Evolutionary conservation across 805 yeast genomes (phyloP).

Genomic region (Yamadazyma phyllophila): DNA sequence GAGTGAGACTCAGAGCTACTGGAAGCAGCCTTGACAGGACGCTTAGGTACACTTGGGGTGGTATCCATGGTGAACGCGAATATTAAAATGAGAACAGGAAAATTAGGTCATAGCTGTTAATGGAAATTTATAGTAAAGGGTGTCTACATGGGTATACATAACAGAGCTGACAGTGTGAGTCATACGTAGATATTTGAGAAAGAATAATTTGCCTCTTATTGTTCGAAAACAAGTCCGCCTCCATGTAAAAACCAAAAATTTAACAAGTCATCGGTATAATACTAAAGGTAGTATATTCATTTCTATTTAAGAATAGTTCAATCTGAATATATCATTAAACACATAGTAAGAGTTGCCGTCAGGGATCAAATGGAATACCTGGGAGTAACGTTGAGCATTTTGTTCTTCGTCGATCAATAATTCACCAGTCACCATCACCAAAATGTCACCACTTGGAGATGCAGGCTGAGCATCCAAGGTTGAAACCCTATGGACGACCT

Average conservation of each 20-base stretch:
- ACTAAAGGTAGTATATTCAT: background rate
- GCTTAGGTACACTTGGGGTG: slow-evolving; percentile 6
- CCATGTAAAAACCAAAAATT: background rate
- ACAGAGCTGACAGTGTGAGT: too few species aligned
- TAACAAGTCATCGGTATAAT: background rate
- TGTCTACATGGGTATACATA: too few species aligned
- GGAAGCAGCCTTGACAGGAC: slow-evolving; percentile 2
- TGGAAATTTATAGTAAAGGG: too few species aligned
- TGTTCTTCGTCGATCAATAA: slow-evolving; percentile 89
- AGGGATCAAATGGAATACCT: slow-evolving; percentile 94
- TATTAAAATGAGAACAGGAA: background rate
- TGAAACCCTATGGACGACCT: slow-evolving; percentile 89
- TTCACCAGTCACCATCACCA: slow-evolving; percentile 98
- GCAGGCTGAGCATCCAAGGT: slow-evolving; percentile 99
- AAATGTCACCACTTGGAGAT: slow-evolving; percentile 84
- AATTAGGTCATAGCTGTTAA: too few species aligned
- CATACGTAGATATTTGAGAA: too few species aligned
- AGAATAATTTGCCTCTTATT: too few species aligned
- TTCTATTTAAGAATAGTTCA: slow-evolving; percentile 64
- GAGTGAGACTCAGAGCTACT: background rate
- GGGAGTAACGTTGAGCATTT: slow-evolving; percentile 94
- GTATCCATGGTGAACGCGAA: background rate
- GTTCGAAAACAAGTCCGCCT: too few species aligned
- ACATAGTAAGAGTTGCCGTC: slow-evolving; percentile 91
- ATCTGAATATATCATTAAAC: slow-evolving; percentile 94